A percentile compares a stretch with the other conserved stretches of the same genome.
Conservation (phyloP, 2,329 filamentous ascomycete genomes). For the Trichoderma sp. region DNA sequence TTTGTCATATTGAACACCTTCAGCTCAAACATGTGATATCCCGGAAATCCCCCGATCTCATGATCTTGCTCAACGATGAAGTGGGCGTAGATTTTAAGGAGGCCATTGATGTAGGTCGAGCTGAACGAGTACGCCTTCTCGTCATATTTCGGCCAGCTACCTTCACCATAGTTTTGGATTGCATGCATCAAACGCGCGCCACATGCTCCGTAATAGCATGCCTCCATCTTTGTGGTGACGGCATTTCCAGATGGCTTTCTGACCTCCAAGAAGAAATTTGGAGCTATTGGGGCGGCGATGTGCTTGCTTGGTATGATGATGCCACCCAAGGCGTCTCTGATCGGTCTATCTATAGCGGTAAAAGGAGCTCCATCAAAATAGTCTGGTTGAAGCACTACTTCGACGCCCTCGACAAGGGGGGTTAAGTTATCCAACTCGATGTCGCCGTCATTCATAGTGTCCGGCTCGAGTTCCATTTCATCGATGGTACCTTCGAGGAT, state of each 20-base stretch:
- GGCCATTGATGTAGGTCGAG: not conserved
- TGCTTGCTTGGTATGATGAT: not conserved
- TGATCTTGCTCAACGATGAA: too few relatives aligned
- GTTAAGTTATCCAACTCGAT: not conserved
- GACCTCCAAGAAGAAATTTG: not conserved
- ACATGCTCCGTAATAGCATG: not conserved
- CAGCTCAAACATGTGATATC: not conserved
- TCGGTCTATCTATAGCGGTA: too few relatives aligned
- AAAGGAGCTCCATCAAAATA: not conserved
- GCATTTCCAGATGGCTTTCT: not conserved
- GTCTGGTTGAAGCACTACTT: not conserved
- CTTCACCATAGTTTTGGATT: too few relatives aligned
- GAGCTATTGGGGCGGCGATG: not conserved
- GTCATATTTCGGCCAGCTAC: too few relatives aligned
- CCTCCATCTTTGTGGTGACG: not conserved
- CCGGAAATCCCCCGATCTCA: too few relatives aligned
- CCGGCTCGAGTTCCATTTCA: too few relatives aligned
- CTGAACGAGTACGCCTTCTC: too few relatives aligned
- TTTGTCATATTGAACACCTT: not conserved
- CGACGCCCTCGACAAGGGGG: not conserved
- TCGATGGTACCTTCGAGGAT: too few relatives aligned
- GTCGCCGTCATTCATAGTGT: not conserved
- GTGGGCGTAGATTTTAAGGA: not conserved
- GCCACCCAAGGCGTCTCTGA: not conserved
- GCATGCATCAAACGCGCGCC: not conserved